Base-by-base conservation (phyloP, 2,329 filamentous ascomycete species). In the Sphaerostilbella broomeana region DNA sequence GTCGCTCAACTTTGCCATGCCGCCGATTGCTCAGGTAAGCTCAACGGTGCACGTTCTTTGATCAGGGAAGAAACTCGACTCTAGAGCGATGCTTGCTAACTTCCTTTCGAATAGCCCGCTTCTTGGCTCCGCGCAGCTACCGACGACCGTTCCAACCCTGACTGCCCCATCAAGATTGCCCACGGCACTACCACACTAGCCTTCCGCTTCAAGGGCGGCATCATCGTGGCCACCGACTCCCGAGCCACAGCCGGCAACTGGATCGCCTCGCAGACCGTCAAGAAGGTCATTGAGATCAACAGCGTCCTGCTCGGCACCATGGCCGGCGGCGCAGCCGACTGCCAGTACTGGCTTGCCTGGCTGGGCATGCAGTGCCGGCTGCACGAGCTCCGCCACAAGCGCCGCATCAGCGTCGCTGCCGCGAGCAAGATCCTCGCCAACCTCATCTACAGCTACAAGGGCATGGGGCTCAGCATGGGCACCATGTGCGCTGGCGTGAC, bases 231-330 rank as follows among this genome's bases (percentile, higher is more conserved):
- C 39, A 98, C 92, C 44, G 92, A 98, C 70, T 98, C 92, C 45
- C 81, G 92, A 69, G 92, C 92, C 45, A 95, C 92, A 33, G 90
- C 92, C 20, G 92, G 92, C 58, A 94, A 92, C 77, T 98, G 92
- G 92, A 98, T 98, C 67, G 92, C 92, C 51, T 94, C 86, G 69
- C 92, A 98, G 75, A 98, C 92, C 38, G 92, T 98, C 60, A 98
- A 98, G 81, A 98, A 98, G 77, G 92, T 98, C 53, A 97, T 98
- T 60, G 88, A 95, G 75, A 95, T 95, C 74, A 95, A 95, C 73
- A 86, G 75, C 67, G 84, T 83, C 65, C 75, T 98, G 66, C 70
- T 98, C 57, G 92, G 92, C 50, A 98, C 92, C 53, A 95, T 98
- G 90, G 92, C 92, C 48, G 92, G 92, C 65, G 92, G 92, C 68